Conservation (phyloP, 768 basidiomycete species). For the Cystofilobasidium ferigula region DNA sequence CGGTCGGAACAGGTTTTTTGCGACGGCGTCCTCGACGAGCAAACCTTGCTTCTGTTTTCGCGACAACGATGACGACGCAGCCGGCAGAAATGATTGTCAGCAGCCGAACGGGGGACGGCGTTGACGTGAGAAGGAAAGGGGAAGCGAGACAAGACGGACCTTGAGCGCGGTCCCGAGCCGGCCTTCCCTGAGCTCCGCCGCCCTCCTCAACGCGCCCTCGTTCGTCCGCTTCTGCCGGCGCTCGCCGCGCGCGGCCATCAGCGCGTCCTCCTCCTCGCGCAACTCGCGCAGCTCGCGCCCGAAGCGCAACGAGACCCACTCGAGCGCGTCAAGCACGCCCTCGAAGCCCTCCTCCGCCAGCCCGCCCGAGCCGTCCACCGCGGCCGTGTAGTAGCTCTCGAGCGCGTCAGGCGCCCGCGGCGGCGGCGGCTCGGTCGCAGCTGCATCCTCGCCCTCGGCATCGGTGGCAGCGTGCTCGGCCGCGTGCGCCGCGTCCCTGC, state of each 20-base stretch:
- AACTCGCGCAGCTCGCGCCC: slow-evolving; percentile 50
- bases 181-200: slow-evolving; percentile 20
- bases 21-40: slow-evolving; percentile 49
- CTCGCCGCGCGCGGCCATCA: slow-evolving; percentile 35
- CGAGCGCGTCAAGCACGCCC: slow-evolving; percentile 75
- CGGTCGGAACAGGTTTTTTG: slow-evolving; percentile 15
- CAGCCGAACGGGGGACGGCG: background rate
- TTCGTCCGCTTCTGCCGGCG: slow-evolving; percentile 20
- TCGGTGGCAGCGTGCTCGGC: background rate
- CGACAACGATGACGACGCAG: too few species aligned
- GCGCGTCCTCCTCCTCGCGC: slow-evolving; percentile 41
- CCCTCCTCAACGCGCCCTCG: background rate
- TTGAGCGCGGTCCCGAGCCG: slow-evolving; percentile 20
- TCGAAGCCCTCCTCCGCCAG: slow-evolving; percentile 54
- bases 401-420: background rate
- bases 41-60: slow-evolving; percentile 66
- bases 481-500: background rate
- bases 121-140: background rate
- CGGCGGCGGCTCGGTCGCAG: slow-evolving; percentile 44
- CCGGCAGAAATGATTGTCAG: slow-evolving; percentile 7
- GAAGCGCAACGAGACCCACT: slow-evolving; percentile 81
- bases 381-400: slow-evolving; percentile 53
- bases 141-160: slow-evolving; percentile 8
- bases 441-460: slow-evolving; percentile 24
- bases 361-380: slow-evolving; percentile 54